Evolutionary conservation across 495 filamentous ascomycete genomes (phyloP).

Genomic region (Tuber indicum): DNA sequence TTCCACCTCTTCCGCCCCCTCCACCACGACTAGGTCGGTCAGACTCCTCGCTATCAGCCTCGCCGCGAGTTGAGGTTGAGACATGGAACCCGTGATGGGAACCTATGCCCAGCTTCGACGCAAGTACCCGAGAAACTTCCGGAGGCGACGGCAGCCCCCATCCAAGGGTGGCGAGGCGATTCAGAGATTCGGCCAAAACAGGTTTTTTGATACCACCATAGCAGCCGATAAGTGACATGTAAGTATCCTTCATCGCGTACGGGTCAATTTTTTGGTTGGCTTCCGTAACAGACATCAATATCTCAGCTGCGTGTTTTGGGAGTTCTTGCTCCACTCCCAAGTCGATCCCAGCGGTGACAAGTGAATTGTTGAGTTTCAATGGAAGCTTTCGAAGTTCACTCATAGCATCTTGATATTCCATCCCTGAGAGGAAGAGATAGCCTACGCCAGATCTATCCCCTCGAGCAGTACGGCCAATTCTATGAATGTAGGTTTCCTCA

Average conservation of each 20-base stretch:
- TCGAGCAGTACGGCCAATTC: slow-evolving; percentile 66
- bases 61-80: slow-evolving; percentile 8
- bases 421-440: slow-evolving; percentile 62
- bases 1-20: background rate
- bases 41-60: background rate
- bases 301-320: slow-evolving; percentile 42
- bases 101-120: slow-evolving; percentile 48
- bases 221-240: slow-evolving; percentile 49
- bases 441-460: slow-evolving; percentile 74
- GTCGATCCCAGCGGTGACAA: slow-evolving; percentile 52
- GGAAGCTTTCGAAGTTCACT: slow-evolving; percentile 57
- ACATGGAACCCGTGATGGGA: slow-evolving; percentile 48
- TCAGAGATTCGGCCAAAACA: slow-evolving; percentile 52
- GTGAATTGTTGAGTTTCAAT: slow-evolving; percentile 53
- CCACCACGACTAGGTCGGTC: background rate
- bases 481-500: slow-evolving; percentile 80
- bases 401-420: slow-evolving; percentile 52
- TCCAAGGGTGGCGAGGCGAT: slow-evolving; percentile 55
- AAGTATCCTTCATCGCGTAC: slow-evolving; percentile 50
- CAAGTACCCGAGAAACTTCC: slow-evolving; percentile 45
- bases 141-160: slow-evolving; percentile 60
- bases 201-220: slow-evolving; percentile 41
- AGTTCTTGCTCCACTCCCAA: slow-evolving; percentile 47
- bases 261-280: slow-evolving; percentile 43
- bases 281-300: slow-evolving; percentile 44